Base-by-base conservation (phyloP, 768 basidiomycete genomes). In the Phylloporus scabripes region DNA sequence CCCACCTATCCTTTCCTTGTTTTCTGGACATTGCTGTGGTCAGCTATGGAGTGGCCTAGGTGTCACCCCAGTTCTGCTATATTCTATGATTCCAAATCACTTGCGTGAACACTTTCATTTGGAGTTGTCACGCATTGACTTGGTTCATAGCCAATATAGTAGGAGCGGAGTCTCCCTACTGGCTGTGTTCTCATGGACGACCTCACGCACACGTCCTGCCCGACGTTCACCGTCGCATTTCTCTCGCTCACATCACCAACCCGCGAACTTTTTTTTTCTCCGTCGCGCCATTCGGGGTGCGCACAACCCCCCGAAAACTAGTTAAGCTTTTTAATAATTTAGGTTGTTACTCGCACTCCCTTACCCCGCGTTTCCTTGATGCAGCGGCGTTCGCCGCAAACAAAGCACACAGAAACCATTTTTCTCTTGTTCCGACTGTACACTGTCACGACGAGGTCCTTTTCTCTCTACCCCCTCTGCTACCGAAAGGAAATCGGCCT, bases 111-210 rank as follows among this genome's bases (percentile, higher is more conserved):
- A 58, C 51, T 51, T 67, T 69, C 66, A 53, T 1, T 70, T 53
- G 69, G 69, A 69, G 56, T 55, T 59, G 64, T 55, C 57, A 59
- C 24, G 59, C 58, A 42, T 28, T 64, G 63, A 60, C 61, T 75
- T 68, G 78, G 76, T 79, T 80, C 78, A 80, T 79, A 78, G 77
- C 72, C 74, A 70, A 74, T 72, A 76, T 75, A 74, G 74, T 73
- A 70, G 69, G 60, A 26, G 10, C 47, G 60, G 72, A 68, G 75
- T 65, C 75, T 72, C 71, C 64, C 55, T 57, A 54, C 21, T 7
- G 24, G 57, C 54, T 53, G n/a, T 14, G 11, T 37, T 21, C 55
- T 42, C 24, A 20, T 51, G 43, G 51, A 15, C 31, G 43, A 42
- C 56, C 26, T 49, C 53, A 24, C 3, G 36, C 36, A 28, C 26